These are phyloP conservation scores for Syzygium aqueum DNA, from an alignment of 345 rosid genomes.

Conservation along the genomic window DNA sequence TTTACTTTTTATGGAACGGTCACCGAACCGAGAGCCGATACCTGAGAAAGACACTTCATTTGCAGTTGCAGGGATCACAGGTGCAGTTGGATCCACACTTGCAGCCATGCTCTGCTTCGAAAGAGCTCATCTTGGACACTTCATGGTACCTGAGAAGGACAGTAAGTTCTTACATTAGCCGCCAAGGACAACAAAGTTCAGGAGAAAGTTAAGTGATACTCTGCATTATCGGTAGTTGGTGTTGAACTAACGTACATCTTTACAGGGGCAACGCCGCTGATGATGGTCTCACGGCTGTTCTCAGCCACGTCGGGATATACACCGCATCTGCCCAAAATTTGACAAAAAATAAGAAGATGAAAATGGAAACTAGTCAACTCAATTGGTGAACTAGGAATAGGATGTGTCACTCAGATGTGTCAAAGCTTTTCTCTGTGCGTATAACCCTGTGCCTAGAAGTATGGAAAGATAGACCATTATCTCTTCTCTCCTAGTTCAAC, in stretches of 20 bases:
- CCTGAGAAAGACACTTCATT: not conserved
- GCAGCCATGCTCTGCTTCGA: slow-evolving; percentile 35
- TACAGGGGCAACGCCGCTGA: slow-evolving; percentile 22
- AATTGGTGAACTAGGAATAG: not conserved
- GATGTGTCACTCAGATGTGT: not conserved
- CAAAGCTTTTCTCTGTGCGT: not conserved
- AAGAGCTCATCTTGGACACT: slow-evolving; percentile 21
- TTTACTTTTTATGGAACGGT: not conserved
- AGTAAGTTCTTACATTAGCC: not conserved
- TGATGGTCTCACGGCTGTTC: slow-evolving; percentile 15
- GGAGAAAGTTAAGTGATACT: not conserved
- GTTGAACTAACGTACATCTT: slow-evolving; percentile 1
- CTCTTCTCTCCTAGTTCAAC: not conserved
- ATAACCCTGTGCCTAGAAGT: not conserved
- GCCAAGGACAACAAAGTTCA: not conserved
- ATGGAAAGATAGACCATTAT: not conserved
- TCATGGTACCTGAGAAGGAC: slow-evolving; percentile 14
- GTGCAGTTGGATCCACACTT: slow-evolving; percentile 68
- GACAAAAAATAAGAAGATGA: no score
- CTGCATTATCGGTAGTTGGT: not conserved
- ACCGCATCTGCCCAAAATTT: slow-evolving; percentile 10
- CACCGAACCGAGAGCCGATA: not conserved
- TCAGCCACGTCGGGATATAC: slow-evolving; percentile 32
- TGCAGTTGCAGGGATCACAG: slow-evolving; percentile 47
- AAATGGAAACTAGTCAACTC: not conserved